These are phyloP conservation scores for Anastatica hierochuntica DNA, from an alignment of 345 rosid genomes.

Conservation along the genomic window DNA sequence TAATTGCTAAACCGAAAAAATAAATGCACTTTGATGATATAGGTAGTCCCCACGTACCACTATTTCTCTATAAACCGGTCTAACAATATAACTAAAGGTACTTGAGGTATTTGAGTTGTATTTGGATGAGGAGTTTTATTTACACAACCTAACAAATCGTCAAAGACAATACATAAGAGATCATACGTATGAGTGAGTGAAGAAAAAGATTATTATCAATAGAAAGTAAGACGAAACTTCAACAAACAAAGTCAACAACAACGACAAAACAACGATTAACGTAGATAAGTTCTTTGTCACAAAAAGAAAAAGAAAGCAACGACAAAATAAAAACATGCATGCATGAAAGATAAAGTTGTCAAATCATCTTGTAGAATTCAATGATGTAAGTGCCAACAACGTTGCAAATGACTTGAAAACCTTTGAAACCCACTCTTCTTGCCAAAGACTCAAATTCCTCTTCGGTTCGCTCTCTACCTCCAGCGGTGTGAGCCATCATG, in stretches of 20 bases:
- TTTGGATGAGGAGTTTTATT: no score
- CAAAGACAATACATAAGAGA: no score
- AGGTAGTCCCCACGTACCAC: no score
- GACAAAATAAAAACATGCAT: not conserved
- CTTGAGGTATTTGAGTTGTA: no score
- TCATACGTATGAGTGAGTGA: no score
- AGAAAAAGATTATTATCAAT: no score
- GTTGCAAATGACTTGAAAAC: not conserved
- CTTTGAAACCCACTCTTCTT: conserved; percentile 15
- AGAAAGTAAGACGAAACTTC: not conserved
- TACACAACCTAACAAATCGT: no score
- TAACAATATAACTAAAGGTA: no score
- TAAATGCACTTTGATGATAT: no score
- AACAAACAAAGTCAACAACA: not conserved
- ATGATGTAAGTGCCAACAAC: not conserved
- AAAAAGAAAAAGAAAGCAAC: not conserved
- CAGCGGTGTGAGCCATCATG: not conserved
- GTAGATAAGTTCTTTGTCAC: not conserved
- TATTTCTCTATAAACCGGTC: no score
- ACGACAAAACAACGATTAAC: not conserved
- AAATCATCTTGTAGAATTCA: not conserved
- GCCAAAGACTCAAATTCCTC: conserved; percentile 14
- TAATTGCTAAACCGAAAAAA: no score
- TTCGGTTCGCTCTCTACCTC: conserved; percentile 25
- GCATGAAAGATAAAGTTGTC: not conserved